These are phyloP conservation scores for Colletotrichum salicis DNA, from an alignment of 2,329 filamentous ascomycete genomes.

Conservation along the genomic window DNA sequence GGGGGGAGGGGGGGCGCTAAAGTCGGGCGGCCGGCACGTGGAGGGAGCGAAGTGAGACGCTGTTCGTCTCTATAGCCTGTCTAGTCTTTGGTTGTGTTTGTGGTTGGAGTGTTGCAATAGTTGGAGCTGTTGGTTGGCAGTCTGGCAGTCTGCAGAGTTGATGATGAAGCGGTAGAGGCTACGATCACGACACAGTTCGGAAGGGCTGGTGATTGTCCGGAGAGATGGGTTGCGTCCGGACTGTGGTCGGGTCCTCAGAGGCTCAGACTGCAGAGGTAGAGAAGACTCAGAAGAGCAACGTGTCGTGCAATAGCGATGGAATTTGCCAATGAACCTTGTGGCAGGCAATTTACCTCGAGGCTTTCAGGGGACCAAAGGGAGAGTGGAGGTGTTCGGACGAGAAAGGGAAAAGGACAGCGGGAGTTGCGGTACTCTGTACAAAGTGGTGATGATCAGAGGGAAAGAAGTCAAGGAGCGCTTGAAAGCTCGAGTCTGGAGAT, in stretches of 20 bases:
- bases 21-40: constrained; percentile 25
- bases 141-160: no score
- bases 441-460: neutral
- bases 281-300: neutral
- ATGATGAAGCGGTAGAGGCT: no score
- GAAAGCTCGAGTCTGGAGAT: neutral
- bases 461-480: neutral
- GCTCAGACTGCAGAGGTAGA: no score
- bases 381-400: constrained; percentile 10
- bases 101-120: neutral
- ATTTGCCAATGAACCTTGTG: neutral
- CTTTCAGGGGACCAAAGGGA: neutral
- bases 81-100: neutral
- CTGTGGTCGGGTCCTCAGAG: no score
- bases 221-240: neutral
- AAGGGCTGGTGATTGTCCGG: neutral
- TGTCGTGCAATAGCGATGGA: neutral
- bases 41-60: neutral
- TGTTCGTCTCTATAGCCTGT: neutral
- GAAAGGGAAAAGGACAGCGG: neutral
- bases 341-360: neutral
- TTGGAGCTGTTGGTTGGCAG: no score
- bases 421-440: no score
- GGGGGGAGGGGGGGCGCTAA: constrained; percentile 15
- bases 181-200: no score